Evolutionary conservation across 2,329 filamentous ascomycete genomes (phyloP).

Genomic region (Colletotrichum zoysiae): DNA sequence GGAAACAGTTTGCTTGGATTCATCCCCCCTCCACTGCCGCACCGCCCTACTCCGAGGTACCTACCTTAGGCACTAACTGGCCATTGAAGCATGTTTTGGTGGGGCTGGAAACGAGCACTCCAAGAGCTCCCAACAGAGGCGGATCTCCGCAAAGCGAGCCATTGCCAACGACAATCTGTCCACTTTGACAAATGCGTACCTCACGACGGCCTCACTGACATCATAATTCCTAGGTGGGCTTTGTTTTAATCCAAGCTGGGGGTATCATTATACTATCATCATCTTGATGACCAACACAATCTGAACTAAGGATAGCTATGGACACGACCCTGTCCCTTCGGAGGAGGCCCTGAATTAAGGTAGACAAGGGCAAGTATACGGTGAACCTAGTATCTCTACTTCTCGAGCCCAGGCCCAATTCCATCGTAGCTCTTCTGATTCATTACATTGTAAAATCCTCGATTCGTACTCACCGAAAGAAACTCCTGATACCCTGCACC

Average conservation of each 20-base stretch:
- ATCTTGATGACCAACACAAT: constrained; percentile 22
- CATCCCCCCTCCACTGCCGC: constrained; percentile 4
- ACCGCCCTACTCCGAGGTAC: constrained; percentile 18
- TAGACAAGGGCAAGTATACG: constrained; percentile 24
- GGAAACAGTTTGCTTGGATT: constrained; percentile 12
- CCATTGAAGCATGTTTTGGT: constrained; percentile 17
- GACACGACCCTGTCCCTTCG: not conserved
- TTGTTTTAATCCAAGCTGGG: constrained; percentile 16
- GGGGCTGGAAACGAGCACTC: constrained; percentile 18
- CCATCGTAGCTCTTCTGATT: not conserved
- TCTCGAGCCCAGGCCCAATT: constrained; percentile 12
- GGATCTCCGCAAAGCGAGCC: constrained; percentile 10
- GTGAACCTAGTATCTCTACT: constrained; percentile 20
- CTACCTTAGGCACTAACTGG: constrained; percentile 23
- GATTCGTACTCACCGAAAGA: constrained; percentile 55
- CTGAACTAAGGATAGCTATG: constrained; percentile 27
- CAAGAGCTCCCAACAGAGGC: constrained; percentile 3
- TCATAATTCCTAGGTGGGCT: not conserved
- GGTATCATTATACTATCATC: constrained; percentile 41
- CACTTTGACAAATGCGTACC: not conserved
- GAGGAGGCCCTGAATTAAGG: constrained; percentile 14
- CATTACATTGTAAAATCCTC: not conserved
- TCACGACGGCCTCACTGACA: constrained; percentile 34
- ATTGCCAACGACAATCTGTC: constrained; percentile 13
- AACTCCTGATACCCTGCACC: constrained; percentile 57